Evolutionary conservation across 345 rosid genomes (phyloP).

Genomic region (Hibiscus syriacus): DNA sequence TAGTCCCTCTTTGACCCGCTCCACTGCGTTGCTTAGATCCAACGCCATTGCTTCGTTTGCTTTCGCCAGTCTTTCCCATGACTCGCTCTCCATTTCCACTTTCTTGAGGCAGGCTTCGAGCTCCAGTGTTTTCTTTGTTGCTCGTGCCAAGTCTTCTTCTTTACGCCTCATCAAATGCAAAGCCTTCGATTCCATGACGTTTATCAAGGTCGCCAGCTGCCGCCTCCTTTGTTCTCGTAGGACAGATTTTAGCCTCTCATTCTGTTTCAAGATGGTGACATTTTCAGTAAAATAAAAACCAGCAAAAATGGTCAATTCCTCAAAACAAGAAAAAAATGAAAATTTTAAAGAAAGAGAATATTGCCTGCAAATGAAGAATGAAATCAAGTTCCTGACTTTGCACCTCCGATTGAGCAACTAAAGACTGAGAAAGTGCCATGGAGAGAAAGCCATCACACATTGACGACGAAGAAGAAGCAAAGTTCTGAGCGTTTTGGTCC

Average conservation of each 20-base stretch:
- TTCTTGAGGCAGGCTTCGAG: constrained; percentile 31
- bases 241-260: too few relatives aligned
- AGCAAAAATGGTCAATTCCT: neutral
- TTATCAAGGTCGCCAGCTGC: constrained; percentile 16
- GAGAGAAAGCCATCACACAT: constrained; percentile 13
- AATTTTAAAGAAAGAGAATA: neutral
- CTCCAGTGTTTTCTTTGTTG: constrained; percentile 25
- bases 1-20: constrained; percentile 12
- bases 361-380: neutral
- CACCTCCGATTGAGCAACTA: constrained; percentile 26
- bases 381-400: constrained; percentile 28
- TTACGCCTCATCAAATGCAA: too few relatives aligned
- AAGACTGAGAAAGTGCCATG: constrained; percentile 16
- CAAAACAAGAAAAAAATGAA: neutral
- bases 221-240: constrained; percentile 31
- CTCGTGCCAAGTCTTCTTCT: too few relatives aligned
- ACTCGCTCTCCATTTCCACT: constrained; percentile 23
- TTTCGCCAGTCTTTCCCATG: constrained; percentile 28
- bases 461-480: constrained; percentile 7
- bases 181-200: constrained; percentile 22
- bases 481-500: neutral
- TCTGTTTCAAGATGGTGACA: neutral
- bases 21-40: constrained; percentile 26
- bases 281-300: neutral
- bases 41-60: constrained; percentile 30